Evolutionary conservation across 208 protist species (phyloP).

Genomic region (Novymonas esmeraldas): DNA sequence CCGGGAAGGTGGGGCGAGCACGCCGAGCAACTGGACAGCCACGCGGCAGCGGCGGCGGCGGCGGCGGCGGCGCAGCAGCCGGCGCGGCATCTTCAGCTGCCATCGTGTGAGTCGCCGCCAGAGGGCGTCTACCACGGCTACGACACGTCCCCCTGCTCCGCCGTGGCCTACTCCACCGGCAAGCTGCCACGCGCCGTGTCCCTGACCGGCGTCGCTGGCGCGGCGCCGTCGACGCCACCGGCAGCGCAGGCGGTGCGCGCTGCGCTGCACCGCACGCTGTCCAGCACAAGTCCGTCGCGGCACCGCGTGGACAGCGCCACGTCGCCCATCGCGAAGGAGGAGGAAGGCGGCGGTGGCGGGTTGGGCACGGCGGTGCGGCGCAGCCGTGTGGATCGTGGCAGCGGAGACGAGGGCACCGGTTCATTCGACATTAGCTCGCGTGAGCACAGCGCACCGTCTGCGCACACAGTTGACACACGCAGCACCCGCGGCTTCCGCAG

Average conservation of each 20-base stretch:
- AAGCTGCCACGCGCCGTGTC: slow-evolving; percentile 17
- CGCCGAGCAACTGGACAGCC: background rate
- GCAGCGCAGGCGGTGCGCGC: too few relatives aligned
- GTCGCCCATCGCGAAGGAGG: slow-evolving; percentile 1
- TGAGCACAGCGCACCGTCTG: background rate
- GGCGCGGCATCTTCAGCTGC: too few relatives aligned
- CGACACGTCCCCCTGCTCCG: slow-evolving; percentile 27
- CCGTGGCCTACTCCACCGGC: slow-evolving; percentile 25
- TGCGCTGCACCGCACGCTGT: too few relatives aligned
- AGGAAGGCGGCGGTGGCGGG: background rate
- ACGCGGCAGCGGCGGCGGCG: too few relatives aligned
- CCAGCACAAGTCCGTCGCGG: background rate
- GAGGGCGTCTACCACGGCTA: slow-evolving; percentile 16
- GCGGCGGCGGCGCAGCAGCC: too few relatives aligned
- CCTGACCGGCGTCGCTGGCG: background rate
- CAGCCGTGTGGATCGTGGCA: too few relatives aligned
- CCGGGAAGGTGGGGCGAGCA: slow-evolving; percentile 1
- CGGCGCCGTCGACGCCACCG: background rate
- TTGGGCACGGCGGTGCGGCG: background rate
- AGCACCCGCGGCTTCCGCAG: slow-evolving; percentile 2
- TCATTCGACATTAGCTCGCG: too few relatives aligned
- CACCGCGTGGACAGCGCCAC: slow-evolving; percentile 15
- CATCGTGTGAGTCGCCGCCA: background rate
- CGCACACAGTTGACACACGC: background rate
- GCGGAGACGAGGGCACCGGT: too few relatives aligned